These are phyloP conservation scores for Cryptosporidium ubiquitum DNA, from an alignment of 169 alveolate genomes.

Conservation along the genomic window DNA sequence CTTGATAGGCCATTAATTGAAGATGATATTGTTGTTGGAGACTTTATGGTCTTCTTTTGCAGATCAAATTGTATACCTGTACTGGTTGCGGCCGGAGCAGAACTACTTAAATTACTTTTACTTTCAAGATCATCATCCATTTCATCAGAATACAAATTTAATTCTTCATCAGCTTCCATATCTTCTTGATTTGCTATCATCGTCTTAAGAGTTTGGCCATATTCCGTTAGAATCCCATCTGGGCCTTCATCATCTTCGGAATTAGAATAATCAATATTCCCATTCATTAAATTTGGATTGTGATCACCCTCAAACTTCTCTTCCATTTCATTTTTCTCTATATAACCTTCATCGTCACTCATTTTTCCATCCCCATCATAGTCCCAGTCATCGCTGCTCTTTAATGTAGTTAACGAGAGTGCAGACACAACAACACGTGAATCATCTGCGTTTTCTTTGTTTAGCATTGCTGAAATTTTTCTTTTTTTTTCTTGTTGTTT, in stretches of 20 bases:
- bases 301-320: conserved; percentile 25
- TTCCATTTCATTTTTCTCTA: conserved; percentile 60
- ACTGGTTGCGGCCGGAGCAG: conserved; percentile 1
- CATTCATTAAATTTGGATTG: conserved; percentile 41
- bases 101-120: conserved; percentile 59
- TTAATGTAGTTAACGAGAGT: conserved; percentile 60
- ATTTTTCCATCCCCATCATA: conserved; percentile 70
- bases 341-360: conserved; percentile 71
- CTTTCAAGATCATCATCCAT: conserved; percentile 59
- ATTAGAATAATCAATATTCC: conserved; percentile 18
- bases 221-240: conserved; percentile 65
- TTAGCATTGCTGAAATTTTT: conserved; percentile 40
- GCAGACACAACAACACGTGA: conserved; percentile 51
- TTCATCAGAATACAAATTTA: conserved; percentile 64
- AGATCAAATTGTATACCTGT: background rate
- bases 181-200: conserved; percentile 74
- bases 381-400: conserved; percentile 48
- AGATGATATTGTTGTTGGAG: conserved; percentile 56
- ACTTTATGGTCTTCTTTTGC: background rate
- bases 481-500: conserved; percentile 69
- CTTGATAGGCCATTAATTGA: conserved; percentile 28
- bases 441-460: conserved; percentile 27
- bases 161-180: conserved; percentile 74
- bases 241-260: conserved; percentile 74
- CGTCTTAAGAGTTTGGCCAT: conserved; percentile 55